A percentile compares a stretch with the other conserved stretches of the same genome.
Conservation (phyloP, 495 filamentous ascomycete genomes). For the Aspergillus conjunctus region DNA sequence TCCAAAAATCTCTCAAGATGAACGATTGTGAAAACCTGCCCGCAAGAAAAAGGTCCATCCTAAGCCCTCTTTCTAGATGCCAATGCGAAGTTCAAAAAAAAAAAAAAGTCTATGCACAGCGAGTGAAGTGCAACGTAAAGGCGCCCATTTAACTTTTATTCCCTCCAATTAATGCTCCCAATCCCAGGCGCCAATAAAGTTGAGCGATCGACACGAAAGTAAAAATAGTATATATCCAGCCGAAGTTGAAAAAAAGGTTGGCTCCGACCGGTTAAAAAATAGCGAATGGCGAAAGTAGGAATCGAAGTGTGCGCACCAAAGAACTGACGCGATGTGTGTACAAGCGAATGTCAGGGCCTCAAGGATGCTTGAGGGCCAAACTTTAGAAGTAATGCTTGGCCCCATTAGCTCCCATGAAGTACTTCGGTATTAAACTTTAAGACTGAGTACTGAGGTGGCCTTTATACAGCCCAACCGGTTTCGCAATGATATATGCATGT, state of each 20-base stretch:
- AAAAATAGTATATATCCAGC: conserved; percentile 42
- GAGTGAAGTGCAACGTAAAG: conserved; percentile 45
- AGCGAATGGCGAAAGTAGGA: conserved; percentile 48
- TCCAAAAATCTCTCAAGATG: conserved; percentile 8
- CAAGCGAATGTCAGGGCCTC: conserved; percentile 46
- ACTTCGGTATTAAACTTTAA: conserved; percentile 21
- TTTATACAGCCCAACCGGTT: conserved; percentile 12
- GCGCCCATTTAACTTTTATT: conserved; percentile 35
- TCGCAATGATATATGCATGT: conserved; percentile 19
- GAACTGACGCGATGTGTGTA: conserved; percentile 32
- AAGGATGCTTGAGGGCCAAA: conserved; percentile 27
- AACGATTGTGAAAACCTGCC: conserved; percentile 16
- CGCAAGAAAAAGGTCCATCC: conserved; percentile 21
- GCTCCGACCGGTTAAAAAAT: conserved; percentile 40
- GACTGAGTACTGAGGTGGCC: conserved; percentile 9
- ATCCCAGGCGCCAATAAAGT: conserved; percentile 43
- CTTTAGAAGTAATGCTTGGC: conserved; percentile 13
- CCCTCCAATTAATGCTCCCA: conserved; percentile 31
- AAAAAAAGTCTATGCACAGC: conserved; percentile 44
- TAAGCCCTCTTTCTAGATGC: conserved; percentile 40
- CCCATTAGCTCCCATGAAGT: conserved; percentile 15
- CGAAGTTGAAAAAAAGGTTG: conserved; percentile 39
- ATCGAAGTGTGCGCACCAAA: conserved; percentile 29
- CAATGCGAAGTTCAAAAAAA: conserved; percentile 44
- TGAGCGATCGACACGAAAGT: conserved; percentile 54